Evolutionary conservation across 495 filamentous ascomycete species (phyloP), one percentile per base, ranked within the genome.

Genomic region (Podospora conica): DNA sequence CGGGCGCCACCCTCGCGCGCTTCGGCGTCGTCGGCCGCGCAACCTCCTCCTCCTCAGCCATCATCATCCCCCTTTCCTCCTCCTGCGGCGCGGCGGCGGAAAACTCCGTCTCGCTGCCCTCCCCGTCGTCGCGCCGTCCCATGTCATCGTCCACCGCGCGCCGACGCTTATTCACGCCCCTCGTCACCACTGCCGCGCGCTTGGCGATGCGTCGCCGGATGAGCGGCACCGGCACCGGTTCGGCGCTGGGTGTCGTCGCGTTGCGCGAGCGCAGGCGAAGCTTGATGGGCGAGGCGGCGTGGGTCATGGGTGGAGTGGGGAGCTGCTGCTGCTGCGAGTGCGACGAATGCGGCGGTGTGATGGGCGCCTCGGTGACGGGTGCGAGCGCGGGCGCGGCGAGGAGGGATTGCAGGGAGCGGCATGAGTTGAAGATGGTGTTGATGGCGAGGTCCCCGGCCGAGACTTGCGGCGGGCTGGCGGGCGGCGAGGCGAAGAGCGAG

Each of bases 331-430:
- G 53, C 10, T 55, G 53, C 20, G 86, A 80, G 65, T 83, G 83
- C 65, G 82, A 81, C 53, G 85, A 81, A 24, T 82, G 80, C 4
- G 76, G 74, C 33, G 79, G 78, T 1, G 81, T 76, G 73, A 75
- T 70, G 74, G 77, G 76, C 70, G 73, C 65, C 25, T 78, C 53
- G 27, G 70, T 67, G 59, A 73, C 68, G 66, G 79, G 58, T 75
- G 76, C 63, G 74, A 68, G 73, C 60, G 74, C 67, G 58, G 79
- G 71, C 69, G 80, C 65, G 75, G 78, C 77, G 24, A 92, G 81
- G 65, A 91, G 85, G 0, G 86, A 86, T 69, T 92, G 90, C 0
- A 92, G 83, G 3, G 87, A 85, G 74, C 88, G 88, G 75, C 88
- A 91, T 63, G 88, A 87, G 54, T 82, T 84, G 69, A 87, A 81